phyloP scores from a whole-genome alignment of 1,284 basidiomycete genomes.

The Prillingera fragicola region DNA sequence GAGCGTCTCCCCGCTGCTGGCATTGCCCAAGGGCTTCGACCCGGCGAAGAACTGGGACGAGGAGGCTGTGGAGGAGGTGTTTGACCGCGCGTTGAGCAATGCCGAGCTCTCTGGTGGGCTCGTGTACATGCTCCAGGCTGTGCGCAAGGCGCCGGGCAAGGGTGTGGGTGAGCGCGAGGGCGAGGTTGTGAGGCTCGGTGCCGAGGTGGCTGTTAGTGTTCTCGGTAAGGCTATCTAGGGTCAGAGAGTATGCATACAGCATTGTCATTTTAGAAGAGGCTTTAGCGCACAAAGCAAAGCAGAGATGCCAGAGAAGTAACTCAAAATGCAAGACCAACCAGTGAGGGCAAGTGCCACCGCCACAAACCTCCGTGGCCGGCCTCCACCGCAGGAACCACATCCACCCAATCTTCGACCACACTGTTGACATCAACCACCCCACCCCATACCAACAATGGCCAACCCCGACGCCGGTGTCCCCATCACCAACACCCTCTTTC shows the following conservation, averaged over 20 bases:
- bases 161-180: conserved; percentile 49
- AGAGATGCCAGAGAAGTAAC: background rate
- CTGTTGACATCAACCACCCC: background rate
- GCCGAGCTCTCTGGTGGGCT: conserved; percentile 40
- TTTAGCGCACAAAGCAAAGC: too few relatives aligned
- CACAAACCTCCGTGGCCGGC: background rate
- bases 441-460: conserved; percentile 3
- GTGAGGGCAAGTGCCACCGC: background rate
- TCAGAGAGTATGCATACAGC: too few relatives aligned
- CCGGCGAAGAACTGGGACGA: conserved; percentile 45
- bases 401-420: background rate
- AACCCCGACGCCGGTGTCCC: conserved; percentile 23
- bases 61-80: conserved; percentile 44
- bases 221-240: conserved; percentile 46
- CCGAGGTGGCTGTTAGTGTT: conserved; percentile 61
- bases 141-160: conserved; percentile 52
- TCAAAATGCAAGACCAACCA: background rate
- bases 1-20: conserved; percentile 57
- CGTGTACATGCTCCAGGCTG: conserved; percentile 52
- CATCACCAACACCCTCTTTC: conserved; percentile 45
- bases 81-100: conserved; percentile 35
- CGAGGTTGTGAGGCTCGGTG: conserved; percentile 59
- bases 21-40: conserved; percentile 29
- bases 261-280: background rate
- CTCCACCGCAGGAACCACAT: background rate